These are phyloP conservation scores for Amanita rimosa DNA, from an alignment of 768 basidiomycete genomes.

Conservation along the genomic window DNA sequence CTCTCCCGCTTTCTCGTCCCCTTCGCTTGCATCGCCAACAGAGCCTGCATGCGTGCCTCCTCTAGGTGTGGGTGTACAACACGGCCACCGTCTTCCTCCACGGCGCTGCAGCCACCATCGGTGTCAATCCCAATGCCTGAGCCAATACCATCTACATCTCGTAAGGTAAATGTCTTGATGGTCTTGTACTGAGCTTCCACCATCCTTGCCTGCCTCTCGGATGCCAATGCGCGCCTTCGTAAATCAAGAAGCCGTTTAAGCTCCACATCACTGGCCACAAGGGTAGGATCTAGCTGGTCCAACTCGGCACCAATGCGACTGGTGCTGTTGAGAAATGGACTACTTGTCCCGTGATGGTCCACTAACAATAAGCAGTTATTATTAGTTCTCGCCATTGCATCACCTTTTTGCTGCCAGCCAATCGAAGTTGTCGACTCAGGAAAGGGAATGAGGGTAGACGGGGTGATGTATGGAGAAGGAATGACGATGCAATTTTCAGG, in stretches of 20 bases:
- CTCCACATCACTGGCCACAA: constrained; percentile 3
- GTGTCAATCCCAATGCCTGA: not conserved
- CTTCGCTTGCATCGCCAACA: constrained; percentile 6
- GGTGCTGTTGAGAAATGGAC: not conserved
- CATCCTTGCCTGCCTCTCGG: constrained; percentile 4
- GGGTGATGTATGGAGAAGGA: constrained; percentile 6
- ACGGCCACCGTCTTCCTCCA: not conserved
- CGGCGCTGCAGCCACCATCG: not conserved
- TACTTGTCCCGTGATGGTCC: not conserved
- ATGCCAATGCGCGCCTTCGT: constrained; percentile 1
- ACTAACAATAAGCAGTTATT: not conserved
- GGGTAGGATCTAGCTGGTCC: constrained; percentile 1
- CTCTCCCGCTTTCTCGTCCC: constrained; percentile 1
- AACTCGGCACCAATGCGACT: not conserved
- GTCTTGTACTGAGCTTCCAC: constrained; percentile 5
- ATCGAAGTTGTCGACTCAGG: not conserved
- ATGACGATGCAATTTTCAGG: constrained; percentile 5
- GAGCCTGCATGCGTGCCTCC: constrained; percentile 4
- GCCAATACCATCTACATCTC: not conserved
- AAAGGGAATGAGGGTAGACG: not conserved
- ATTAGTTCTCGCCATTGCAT: not conserved
- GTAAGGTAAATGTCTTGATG: not conserved
- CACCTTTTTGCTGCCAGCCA: not conserved
- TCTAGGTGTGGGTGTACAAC: not conserved
- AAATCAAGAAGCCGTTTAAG: constrained; percentile 2